Percentiles rank a stretch among this genome's conserved stretches.
These are phyloP conservation scores for Blastocystis sp. DNA, from an alignment of 352 stramenopile genomes.

Conservation along the genomic window DNA sequence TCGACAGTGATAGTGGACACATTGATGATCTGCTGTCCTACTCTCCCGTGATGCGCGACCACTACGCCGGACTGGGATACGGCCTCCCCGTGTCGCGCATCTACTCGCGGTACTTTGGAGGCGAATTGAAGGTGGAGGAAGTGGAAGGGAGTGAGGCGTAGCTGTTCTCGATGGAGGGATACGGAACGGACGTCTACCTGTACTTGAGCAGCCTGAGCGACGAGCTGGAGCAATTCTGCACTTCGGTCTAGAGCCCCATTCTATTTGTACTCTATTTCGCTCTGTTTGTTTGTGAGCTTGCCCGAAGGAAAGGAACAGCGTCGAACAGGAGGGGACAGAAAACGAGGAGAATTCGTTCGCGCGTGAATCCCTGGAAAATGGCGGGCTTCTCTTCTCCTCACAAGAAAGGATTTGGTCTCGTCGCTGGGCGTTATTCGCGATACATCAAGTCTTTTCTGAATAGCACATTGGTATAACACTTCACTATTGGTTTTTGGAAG, in stretches of 20 bases:
- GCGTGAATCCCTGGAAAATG: background rate
- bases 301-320: no score
- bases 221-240: conserved; percentile 79
- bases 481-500: background rate
- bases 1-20: conserved; percentile 53
- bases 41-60: conserved; percentile 64
- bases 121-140: conserved; percentile 81
- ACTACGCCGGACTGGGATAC: conserved; percentile 74
- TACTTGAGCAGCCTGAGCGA: conserved; percentile 85
- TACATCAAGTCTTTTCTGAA: background rate
- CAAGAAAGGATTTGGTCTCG: background rate
- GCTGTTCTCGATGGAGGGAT: conserved; percentile 84
- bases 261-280: conserved; percentile 15
- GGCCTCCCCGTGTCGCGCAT: conserved; percentile 83
- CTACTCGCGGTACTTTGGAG: conserved; percentile 86
- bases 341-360: no score
- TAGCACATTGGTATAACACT: no score
- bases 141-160: conserved; percentile 12
- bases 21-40: conserved; percentile 64
- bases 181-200: conserved; percentile 85
- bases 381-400: background rate
- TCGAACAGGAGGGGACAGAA: no score
- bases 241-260: conserved; percentile 32
- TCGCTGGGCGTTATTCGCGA: background rate
- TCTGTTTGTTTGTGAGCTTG: background rate